phyloP scores from a whole-genome alignment of 73 alveolate species.

The Diophrys sp. region DNA sequence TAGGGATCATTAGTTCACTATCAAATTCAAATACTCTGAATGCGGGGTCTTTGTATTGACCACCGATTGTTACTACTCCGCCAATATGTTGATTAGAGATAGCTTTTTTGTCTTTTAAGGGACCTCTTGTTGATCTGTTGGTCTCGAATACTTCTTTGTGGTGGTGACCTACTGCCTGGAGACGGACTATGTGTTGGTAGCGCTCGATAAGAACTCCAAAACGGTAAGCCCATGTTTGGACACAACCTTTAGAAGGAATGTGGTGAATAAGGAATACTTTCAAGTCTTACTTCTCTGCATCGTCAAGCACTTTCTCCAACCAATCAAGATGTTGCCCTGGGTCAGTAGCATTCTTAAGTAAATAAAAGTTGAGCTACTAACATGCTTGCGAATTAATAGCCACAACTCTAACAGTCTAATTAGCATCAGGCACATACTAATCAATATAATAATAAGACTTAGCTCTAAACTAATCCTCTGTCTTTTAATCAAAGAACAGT shows the following conservation, averaged over 20 bases:
- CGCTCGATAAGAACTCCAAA: constrained; percentile 46
- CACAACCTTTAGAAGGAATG: constrained; percentile 42
- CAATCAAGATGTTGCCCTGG: constrained; percentile 28
- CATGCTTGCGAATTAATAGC: constrained; percentile 57
- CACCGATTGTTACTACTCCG: not conserved
- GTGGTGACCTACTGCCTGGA: constrained; percentile 36
- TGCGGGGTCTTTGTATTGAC: constrained; percentile 30
- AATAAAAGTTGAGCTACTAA: constrained; percentile 36
- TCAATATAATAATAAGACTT: constrained; percentile 23
- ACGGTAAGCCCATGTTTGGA: constrained; percentile 25
- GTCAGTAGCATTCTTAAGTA: constrained; percentile 21
- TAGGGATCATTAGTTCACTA: constrained; percentile 32
- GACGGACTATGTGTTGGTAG: constrained; percentile 30
- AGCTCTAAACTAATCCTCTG: constrained; percentile 5
- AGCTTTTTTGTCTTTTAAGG: not conserved
- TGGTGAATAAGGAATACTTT: constrained; percentile 38
- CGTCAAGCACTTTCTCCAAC: constrained; percentile 24
- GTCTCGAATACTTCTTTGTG: constrained; percentile 32
- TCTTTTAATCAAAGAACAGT: constrained; percentile 35
- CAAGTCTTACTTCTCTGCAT: constrained; percentile 18
- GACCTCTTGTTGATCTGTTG: not conserved
- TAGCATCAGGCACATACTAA: not conserved
- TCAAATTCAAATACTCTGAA: constrained; percentile 56
- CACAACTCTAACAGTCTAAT: constrained; percentile 12
- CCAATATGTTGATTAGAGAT: not conserved